Evolutionary conservation across 2,329 filamentous ascomycete genomes (phyloP), one percentile per base, ranked within the genome.

Genomic region (Aspergillus japonicus): DNA sequence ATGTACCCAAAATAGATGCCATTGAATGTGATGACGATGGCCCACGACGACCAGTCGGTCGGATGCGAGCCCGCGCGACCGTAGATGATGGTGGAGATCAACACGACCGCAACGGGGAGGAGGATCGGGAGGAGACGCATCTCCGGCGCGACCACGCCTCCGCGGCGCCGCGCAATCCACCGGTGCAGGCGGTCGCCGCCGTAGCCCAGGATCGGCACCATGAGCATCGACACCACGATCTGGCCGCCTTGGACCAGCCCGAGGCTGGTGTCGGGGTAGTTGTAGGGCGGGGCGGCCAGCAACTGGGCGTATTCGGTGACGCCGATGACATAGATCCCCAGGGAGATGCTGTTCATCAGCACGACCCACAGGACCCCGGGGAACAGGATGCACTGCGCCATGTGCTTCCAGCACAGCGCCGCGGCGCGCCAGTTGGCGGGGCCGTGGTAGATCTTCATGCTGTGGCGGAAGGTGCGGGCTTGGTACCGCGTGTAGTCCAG

Each of bases 291-390:
- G 14, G 56, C 51, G 16, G 54, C 47, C 19, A 62, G 59, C 29
- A 62, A 21, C 14, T 42, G 47, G 19, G 56, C 33, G 33, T 56
- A 62, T 11, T 56, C 59, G 3, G 61, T 56, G 5, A 53, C 50
- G 6, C 57, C 55, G 49, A 62, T 60, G 24, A 62, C 58, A 23
- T 62, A 62, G 51, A 61, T 59, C 0, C 61, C 61, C 5, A 62
- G 52, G 19, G 57, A 50, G 48, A 59, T 57, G 11, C 61, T 59
- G 23, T 62, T 62, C 4, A 62, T 56, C 3, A 62, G 35, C 6
- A 58, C 54, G 0, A 62, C 48, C 61, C 61, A 62, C 12, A 61
- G 35, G n/a, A 56, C 60, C 19, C 55, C 56, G 1, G 61, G 61
- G 23, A 60, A 60, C 12, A 56, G 54, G 51, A 61, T 48, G 21